Percentiles rank a stretch among this genome's conserved stretches.
Evolutionary conservation across 2,329 filamentous ascomycete species (phyloP).

Genomic region (Xylaria sp.): DNA sequence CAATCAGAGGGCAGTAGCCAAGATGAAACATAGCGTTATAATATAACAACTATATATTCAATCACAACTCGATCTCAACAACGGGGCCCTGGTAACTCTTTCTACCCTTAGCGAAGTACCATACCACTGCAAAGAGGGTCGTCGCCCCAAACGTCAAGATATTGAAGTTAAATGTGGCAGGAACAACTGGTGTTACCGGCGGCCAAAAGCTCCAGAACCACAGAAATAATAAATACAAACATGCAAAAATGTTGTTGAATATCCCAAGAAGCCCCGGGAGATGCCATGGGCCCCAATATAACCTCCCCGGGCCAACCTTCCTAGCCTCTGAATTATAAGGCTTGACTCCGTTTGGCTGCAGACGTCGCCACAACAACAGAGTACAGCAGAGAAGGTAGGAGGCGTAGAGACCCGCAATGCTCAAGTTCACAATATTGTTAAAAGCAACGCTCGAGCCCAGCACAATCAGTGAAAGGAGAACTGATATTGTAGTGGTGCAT

Average conservation of each 20-base stretch:
- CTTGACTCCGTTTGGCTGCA: slow-evolving; percentile 11
- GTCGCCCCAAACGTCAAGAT: not conserved
- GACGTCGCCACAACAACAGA: slow-evolving; percentile 24
- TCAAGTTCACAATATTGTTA: slow-evolving; percentile 29
- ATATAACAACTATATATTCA: not conserved
- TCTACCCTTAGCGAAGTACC: not conserved
- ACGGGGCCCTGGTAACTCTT: not conserved
- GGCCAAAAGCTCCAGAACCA: slow-evolving; percentile 1
- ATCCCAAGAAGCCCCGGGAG: not conserved
- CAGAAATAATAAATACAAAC: not conserved
- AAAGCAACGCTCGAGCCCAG: slow-evolving; percentile 44
- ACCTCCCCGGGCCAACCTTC: not conserved
- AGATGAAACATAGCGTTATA: too few species aligned
- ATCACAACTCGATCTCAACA: not conserved
- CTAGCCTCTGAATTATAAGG: not conserved
- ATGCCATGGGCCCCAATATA: slow-evolving; percentile 6
- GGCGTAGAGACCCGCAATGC: slow-evolving; percentile 32
- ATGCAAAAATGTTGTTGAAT: not conserved
- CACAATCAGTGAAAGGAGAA: slow-evolving; percentile 24
- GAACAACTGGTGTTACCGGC: not conserved
- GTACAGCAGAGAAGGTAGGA: slow-evolving; percentile 19
- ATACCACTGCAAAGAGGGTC: not conserved
- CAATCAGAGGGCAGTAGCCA: too few species aligned
- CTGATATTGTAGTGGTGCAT: slow-evolving; percentile 15
- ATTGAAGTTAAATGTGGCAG: not conserved